These are phyloP conservation scores for Hortiboletus campestris DNA, from an alignment of 768 basidiomycete species.

Conservation along the genomic window DNA sequence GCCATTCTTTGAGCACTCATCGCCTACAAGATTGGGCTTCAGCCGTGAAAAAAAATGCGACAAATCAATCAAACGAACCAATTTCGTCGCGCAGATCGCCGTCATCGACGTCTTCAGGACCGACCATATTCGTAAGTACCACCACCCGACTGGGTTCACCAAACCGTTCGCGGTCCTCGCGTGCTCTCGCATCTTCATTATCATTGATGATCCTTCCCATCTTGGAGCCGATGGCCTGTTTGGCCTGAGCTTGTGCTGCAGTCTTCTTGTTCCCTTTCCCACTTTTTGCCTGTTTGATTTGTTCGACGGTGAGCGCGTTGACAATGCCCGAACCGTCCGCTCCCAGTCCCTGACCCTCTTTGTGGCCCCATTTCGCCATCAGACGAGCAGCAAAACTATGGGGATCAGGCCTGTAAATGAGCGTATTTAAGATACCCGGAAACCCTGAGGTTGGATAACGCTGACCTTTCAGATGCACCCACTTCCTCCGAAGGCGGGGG, in stretches of 20 bases:
- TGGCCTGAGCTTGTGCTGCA: slow-evolving; percentile 36
- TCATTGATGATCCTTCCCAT: slow-evolving; percentile 91
- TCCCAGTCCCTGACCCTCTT: slow-evolving; percentile 91
- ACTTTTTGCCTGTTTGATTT: slow-evolving; percentile 38
- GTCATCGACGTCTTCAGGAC: slow-evolving; percentile 78
- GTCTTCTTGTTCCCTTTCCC: slow-evolving; percentile 39
- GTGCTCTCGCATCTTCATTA: slow-evolving; percentile 77
- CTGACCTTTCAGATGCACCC: slow-evolving; percentile 15
- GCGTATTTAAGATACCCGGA: background rate
- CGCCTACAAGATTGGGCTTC: slow-evolving; percentile 47
- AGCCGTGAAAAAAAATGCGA: background rate
- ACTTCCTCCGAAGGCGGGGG: slow-evolving; percentile 34
- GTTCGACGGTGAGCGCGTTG: slow-evolving; percentile 83
- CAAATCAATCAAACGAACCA: slow-evolving; percentile 44
- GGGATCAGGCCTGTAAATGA: slow-evolving; percentile 48
- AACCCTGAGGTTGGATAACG: background rate
- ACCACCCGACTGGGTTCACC: slow-evolving; percentile 91
- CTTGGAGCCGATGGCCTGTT: slow-evolving; percentile 50
- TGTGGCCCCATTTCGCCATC: slow-evolving; percentile 97
- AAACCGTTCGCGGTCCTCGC: slow-evolving; percentile 76
- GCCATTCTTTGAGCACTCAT: slow-evolving; percentile 88
- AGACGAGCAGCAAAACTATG: slow-evolving; percentile 79
- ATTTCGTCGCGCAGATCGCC: slow-evolving; percentile 86
- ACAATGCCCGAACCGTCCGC: slow-evolving; percentile 82
- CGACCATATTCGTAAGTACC: slow-evolving; percentile 88